Base-by-base conservation (phyloP, 2,329 filamentous ascomycete species). In the Fusarium sp. region DNA sequence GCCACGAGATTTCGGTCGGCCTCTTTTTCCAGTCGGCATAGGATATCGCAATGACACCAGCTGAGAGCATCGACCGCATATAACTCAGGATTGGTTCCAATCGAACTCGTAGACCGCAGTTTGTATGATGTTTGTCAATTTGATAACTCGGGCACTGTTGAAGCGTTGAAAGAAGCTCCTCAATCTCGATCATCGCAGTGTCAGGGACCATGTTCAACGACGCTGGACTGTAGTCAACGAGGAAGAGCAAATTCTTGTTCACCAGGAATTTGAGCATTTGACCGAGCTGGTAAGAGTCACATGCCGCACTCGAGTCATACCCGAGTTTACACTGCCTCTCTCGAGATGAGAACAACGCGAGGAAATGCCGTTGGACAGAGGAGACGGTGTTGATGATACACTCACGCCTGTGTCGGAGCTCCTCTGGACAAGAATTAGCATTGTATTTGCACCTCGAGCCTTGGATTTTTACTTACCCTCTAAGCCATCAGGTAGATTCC, bases 271-370 rank as follows among this genome's bases (percentile, higher is more conserved):
- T 90, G 72, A 94, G 82, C 86, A 93, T 93, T 82, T 95, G 92
- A 28, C 93, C 93, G 2, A 95, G 87, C 81, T 95, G 93, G 78
- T 92, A 95, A 5, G 90, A 91, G 82, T 95, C 93, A 80, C 93
- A 95, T 47, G 92, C 89, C 5, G 88, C 82, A 70, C 90, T 93
- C 5, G 90, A 91, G 77, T 94, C 92, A 81, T 95, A 95, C 59
- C 93, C 92, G 0, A 94, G 86, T 76, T 90, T 90, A 81, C 93
- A 95, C 79, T 94, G 93, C 13, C 84, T 82, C 38, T 83, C 86
- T n/a, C 90, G 89, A 15, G 92, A 92, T 3, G 89, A 89, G 80
- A 94, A 95, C 0, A 93, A 83, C 12, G 81, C 79, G 6, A 95
- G 83, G 65, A 94, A 94, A 79, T 94, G 90, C 2, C 85, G 84